Evolutionary conservation across 495 filamentous ascomycete species (phyloP).

Genomic region (Neurospora sp.): DNA sequence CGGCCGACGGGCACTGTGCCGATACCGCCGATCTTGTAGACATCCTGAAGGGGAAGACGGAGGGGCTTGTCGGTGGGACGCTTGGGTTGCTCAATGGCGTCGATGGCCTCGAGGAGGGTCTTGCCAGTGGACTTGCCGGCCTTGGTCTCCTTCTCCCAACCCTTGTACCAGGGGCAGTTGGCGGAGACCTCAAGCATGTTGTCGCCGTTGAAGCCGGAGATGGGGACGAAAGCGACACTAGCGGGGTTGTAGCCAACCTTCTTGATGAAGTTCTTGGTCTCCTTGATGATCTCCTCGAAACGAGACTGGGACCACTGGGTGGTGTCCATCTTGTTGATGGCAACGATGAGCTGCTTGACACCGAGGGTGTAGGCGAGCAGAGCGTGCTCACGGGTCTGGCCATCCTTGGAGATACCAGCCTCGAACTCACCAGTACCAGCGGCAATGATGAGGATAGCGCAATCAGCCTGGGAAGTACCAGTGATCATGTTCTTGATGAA

Average conservation of each 20-base stretch:
- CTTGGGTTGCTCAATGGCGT: conserved; percentile 84
- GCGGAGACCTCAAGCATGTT: conserved; percentile 92
- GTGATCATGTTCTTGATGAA: conserved; percentile 99
- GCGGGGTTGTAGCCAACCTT: conserved; percentile 99
- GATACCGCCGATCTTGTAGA: conserved; percentile 99
- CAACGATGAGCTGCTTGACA: conserved; percentile 99
- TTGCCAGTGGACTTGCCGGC: conserved; percentile 78
- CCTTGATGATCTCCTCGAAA: conserved; percentile 99
- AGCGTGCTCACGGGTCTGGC: conserved; percentile 99
- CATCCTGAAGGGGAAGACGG: conserved; percentile 99
- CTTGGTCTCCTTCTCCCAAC: conserved; percentile 99
- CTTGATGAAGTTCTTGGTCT: conserved; percentile 99
- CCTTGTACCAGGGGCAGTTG: conserved; percentile 99
- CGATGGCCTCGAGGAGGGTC: conserved; percentile 98
- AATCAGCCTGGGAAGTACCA: conserved; percentile 99
- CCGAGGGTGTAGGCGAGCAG: conserved; percentile 99
- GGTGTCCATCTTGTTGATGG: conserved; percentile 99
- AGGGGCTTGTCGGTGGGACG: conserved; percentile 97
- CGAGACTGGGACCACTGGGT: conserved; percentile 94
- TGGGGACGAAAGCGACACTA: conserved; percentile 94
- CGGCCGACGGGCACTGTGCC: conserved; percentile 98
- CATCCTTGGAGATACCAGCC: conserved; percentile 99
- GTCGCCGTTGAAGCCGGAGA: conserved; percentile 99
- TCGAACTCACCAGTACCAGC: conserved; percentile 99
- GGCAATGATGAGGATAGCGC: conserved; percentile 99